These are phyloP conservation scores for Chaetomium cochliodes DNA, from an alignment of 495 filamentous ascomycete species.

Conservation along the genomic window DNA sequence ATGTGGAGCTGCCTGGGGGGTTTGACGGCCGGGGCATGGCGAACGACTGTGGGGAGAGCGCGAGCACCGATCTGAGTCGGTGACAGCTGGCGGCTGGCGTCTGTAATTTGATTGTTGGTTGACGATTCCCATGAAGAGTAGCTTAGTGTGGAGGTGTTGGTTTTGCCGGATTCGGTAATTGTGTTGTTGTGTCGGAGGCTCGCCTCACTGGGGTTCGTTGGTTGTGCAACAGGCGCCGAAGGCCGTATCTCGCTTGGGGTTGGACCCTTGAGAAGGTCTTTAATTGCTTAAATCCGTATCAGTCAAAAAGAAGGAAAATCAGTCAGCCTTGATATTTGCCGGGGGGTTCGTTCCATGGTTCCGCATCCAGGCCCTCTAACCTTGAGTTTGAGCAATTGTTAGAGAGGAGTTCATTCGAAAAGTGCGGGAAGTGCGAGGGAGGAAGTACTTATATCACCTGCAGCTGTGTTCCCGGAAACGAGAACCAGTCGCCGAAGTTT, in stretches of 20 bases:
- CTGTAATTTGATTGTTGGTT: not conserved
- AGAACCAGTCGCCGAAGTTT: not conserved
- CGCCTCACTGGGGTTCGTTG: not conserved
- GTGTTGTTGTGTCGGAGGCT: not conserved
- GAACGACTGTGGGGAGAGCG: slow-evolving; percentile 5
- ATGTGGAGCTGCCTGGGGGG: not conserved
- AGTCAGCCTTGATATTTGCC: too few species aligned
- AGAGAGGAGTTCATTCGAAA: not conserved
- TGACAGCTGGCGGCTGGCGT: not conserved
- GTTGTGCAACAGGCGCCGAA: not conserved
- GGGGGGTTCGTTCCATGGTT: too few species aligned
- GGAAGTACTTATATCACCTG: not conserved
- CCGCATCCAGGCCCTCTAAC: too few species aligned
- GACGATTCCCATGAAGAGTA: not conserved
- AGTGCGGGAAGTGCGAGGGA: not conserved
- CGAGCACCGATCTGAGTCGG: not conserved
- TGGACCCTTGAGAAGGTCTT: not conserved
- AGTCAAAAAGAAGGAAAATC: too few species aligned
- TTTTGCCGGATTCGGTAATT: not conserved
- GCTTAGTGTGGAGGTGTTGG: not conserved
- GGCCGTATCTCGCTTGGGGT: not conserved
- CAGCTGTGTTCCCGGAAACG: slow-evolving; percentile 7
- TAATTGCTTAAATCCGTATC: not conserved
- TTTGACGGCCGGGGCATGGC: not conserved
- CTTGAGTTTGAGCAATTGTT: not conserved